A percentile compares a stretch with the other conserved stretches of the same genome.
Conservation (phyloP, 352 stramenopile species). For the Pythium angustatum region DNA sequence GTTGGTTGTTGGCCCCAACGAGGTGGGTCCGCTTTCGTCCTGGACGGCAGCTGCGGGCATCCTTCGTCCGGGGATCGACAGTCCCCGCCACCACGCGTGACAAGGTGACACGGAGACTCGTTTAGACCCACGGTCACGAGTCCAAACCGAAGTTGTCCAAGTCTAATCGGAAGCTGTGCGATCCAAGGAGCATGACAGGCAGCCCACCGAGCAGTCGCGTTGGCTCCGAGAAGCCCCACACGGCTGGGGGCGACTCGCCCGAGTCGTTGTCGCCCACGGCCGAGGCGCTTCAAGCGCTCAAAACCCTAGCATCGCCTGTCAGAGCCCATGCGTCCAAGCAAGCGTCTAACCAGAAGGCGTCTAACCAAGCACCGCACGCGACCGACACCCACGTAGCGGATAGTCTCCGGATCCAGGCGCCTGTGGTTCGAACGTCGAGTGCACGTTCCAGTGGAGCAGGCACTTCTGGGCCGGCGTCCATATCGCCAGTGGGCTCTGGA, state of each 20-base stretch:
- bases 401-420: constrained; percentile 29
- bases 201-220: background rate
- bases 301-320: constrained; percentile 7
- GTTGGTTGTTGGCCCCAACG: background rate
- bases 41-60: constrained; percentile 4
- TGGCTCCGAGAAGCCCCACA: background rate
- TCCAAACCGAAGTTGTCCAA: no score
- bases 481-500: constrained; percentile 31
- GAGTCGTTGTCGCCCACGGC: constrained; percentile 9
- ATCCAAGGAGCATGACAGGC: background rate
- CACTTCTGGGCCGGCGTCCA: constrained; percentile 2
- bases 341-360: constrained; percentile 1
- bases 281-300: constrained; percentile 31
- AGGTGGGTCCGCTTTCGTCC: constrained; percentile 17
- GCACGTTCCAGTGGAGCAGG: background rate
- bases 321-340: background rate
- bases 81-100: background rate
- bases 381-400: background rate
- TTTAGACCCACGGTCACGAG: background rate
- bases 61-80: background rate
- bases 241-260: background rate
- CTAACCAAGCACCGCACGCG: background rate
- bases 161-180: no score
- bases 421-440: background rate
- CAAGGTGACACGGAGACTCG: background rate